Evolutionary conservation across 139 green algal species (phyloP).

Genomic region (Chlorella sp.): DNA sequence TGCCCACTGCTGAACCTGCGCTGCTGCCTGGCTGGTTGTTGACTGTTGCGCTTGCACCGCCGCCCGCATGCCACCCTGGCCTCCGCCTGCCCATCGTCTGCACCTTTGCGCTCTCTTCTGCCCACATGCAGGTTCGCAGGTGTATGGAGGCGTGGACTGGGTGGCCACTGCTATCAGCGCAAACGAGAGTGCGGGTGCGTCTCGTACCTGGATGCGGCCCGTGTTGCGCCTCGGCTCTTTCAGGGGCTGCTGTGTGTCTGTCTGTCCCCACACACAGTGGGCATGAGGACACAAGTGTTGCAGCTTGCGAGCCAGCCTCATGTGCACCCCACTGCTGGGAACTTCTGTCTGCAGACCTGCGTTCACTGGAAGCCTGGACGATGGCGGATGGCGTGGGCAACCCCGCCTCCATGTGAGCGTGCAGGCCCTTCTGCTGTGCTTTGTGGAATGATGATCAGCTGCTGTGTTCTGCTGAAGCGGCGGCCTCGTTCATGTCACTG

Average conservation of each 20-base stretch:
- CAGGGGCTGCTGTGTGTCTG: not conserved
- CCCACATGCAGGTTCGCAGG: not conserved
- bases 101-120: not conserved
- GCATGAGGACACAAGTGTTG: no score
- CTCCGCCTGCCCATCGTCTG: no score
- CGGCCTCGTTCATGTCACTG: no score
- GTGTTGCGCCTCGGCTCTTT: no score
- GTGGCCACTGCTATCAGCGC: conserved; percentile 35
- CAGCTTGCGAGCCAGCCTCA: not conserved
- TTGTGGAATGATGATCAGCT: no score
- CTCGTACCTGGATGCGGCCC: no score
- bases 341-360: conserved; percentile 22
- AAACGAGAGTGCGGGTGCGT: not conserved
- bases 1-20: not conserved
- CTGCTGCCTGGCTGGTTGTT: not conserved
- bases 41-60: not conserved
- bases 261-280: not conserved
- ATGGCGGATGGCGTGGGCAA: conserved; percentile 33
- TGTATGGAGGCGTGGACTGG: conserved; percentile 46
- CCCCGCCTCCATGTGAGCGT: conserved; percentile 29
- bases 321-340: not conserved
- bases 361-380: conserved; percentile 18
- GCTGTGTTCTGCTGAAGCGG: no score
- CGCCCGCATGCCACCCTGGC: no score
- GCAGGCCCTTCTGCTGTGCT: no score